These are phyloP conservation scores for Berberis thunbergii DNA, from an alignment of 164 flowering plant species.

Conservation along the genomic window DNA sequence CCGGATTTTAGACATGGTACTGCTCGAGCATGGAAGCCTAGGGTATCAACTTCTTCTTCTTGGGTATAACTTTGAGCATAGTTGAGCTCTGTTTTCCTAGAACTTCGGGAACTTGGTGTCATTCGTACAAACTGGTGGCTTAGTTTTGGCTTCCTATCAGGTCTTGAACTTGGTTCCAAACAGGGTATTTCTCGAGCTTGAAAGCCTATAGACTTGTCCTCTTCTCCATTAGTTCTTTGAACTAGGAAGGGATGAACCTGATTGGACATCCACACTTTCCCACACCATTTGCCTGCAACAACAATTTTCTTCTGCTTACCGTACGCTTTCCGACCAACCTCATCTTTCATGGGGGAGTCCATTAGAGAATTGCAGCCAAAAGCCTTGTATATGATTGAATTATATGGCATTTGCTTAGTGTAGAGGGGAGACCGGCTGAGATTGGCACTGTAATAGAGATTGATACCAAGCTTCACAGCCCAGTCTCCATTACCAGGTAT, in stretches of 20 bases:
- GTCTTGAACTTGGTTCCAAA: slow-evolving; percentile 25
- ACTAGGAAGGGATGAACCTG: slow-evolving; percentile 79
- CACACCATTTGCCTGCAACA: slow-evolving; percentile 98
- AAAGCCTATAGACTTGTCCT: slow-evolving; percentile 19
- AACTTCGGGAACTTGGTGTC: background rate
- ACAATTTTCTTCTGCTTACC: slow-evolving; percentile 55
- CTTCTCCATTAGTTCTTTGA: slow-evolving; percentile 34
- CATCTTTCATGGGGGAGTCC: slow-evolving; percentile 25
- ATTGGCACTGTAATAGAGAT: slow-evolving; percentile 76
- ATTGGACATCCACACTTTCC: slow-evolving; percentile 97
- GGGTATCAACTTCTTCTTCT: no score
- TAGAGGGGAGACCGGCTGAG: slow-evolving; percentile 90
- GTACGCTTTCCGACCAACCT: slow-evolving; percentile 28
- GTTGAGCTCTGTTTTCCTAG: slow-evolving; percentile 73
- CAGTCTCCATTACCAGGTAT: slow-evolving; percentile 76
- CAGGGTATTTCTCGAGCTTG: slow-evolving; percentile 7
- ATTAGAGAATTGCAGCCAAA: slow-evolving; percentile 61
- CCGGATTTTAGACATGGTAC: no score
- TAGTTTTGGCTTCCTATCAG: slow-evolving; percentile 17
- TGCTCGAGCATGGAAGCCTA: no score
- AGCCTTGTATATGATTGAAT: slow-evolving; percentile 65
- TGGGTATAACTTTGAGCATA: slow-evolving; percentile 22
- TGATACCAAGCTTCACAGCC: slow-evolving; percentile 89
- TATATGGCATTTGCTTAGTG: slow-evolving; percentile 94
- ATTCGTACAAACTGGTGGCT: background rate